Conservation (phyloP, 257 asterid species). For the Nicotiana paniculata region DNA sequence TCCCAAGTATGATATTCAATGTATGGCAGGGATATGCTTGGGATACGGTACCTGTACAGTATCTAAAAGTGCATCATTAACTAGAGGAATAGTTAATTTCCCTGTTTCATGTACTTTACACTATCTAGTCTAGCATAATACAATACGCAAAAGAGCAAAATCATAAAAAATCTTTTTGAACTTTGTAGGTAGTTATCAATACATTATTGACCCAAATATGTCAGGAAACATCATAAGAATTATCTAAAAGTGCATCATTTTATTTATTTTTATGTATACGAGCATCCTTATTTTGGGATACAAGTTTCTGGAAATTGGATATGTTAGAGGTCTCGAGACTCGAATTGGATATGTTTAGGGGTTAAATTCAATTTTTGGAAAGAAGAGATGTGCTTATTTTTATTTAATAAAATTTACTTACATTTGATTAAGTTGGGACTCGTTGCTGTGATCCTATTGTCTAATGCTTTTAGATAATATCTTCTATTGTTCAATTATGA, state of each 20-base stretch:
- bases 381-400: background rate
- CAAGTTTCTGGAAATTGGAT: background rate
- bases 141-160: background rate
- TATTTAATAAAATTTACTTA: background rate
- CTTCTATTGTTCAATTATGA: background rate
- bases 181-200: background rate
- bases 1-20: background rate
- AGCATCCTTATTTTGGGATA: background rate
- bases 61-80: background rate
- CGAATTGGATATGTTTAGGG: background rate
- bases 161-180: background rate
- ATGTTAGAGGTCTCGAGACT: background rate
- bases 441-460: background rate
- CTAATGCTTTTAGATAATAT: background rate
- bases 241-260: background rate
- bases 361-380: background rate
- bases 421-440: background rate
- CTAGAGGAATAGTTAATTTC: no score
- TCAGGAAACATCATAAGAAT: background rate
- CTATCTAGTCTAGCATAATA: background rate
- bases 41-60: background rate
- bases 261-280: background rate
- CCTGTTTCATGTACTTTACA: no score
- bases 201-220: background rate
- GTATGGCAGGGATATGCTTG: background rate